Evolutionary conservation across 306 rosid genomes (phyloP).

Genomic region (Cotoneaster glaucophyllus): DNA sequence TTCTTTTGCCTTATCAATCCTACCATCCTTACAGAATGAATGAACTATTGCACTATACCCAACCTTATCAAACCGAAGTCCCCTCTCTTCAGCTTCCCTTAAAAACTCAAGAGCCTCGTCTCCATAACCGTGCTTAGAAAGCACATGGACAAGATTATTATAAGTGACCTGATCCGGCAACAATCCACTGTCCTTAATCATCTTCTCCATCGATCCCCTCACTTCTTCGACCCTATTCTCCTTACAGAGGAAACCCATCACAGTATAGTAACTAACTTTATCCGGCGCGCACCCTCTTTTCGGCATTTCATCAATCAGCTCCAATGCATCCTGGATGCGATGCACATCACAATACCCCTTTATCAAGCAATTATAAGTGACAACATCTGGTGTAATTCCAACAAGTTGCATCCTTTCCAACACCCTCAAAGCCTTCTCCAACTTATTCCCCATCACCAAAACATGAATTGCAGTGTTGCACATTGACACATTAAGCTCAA

Average conservation of each 20-base stretch:
- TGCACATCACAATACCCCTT: slow-evolving; percentile 68
- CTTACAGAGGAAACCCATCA: slow-evolving; percentile 68
- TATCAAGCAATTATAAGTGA: slow-evolving; percentile 74
- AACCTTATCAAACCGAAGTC: slow-evolving; percentile 68
- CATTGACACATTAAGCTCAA: slow-evolving; percentile 58
- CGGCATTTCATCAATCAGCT: slow-evolving; percentile 63
- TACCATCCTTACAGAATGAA: slow-evolving; percentile 63
- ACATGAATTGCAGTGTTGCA: slow-evolving; percentile 75
- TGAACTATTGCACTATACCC: slow-evolving; percentile 79
- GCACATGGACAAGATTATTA: slow-evolving; percentile 59
- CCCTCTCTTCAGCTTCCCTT: slow-evolving; percentile 68
- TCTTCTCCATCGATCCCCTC: slow-evolving; percentile 47
- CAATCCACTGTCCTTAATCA: slow-evolving; percentile 45
- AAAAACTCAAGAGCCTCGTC: slow-evolving; percentile 62
- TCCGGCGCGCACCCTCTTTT: slow-evolving; percentile 59
- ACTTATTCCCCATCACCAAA: slow-evolving; percentile 53
- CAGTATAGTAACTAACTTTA: slow-evolving; percentile 81
- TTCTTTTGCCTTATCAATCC: slow-evolving; percentile 55
- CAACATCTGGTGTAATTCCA: slow-evolving; percentile 58
- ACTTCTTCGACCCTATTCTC: slow-evolving; percentile 55
- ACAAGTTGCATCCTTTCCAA: slow-evolving; percentile 51
- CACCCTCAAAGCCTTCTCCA: slow-evolving; percentile 65
- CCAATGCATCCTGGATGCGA: slow-evolving; percentile 48
- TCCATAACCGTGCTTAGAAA: slow-evolving; percentile 67
- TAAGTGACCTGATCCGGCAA: slow-evolving; percentile 78